These are phyloP conservation scores for Tetragonia tetragonoides DNA, from an alignment of 148 eudicot species.

Conservation along the genomic window DNA sequence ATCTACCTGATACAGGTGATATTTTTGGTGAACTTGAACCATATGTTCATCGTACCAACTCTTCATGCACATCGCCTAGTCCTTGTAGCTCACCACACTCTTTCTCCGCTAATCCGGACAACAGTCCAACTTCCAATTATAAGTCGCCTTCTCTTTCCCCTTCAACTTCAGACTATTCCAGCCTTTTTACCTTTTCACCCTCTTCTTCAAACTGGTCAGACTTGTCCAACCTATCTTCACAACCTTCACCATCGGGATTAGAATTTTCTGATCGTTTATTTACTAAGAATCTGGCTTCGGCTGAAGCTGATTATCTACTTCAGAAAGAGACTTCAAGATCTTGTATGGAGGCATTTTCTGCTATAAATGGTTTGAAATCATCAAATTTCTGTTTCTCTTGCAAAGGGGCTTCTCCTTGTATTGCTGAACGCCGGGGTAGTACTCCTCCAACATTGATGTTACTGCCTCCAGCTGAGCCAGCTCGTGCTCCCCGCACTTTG, in stretches of 20 bases:
- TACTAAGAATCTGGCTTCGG: slow-evolving; percentile 24
- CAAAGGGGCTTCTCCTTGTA: slow-evolving; percentile 44
- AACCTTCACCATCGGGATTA: slow-evolving; percentile 60
- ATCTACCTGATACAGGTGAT: slow-evolving; percentile 24
- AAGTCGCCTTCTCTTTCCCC: slow-evolving; percentile 74
- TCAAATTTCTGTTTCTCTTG: slow-evolving; percentile 26
- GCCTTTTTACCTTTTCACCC: slow-evolving; percentile 82
- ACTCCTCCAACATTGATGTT: slow-evolving; percentile 51
- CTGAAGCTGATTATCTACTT: slow-evolving; percentile 29
- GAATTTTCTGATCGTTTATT: slow-evolving; percentile 39
- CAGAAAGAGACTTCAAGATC: slow-evolving; percentile 29
- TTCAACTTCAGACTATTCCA: slow-evolving; percentile 64
- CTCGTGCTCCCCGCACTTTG: slow-evolving; percentile 38
- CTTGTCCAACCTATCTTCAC: slow-evolving; percentile 59
- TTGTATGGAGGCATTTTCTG: slow-evolving; percentile 37
- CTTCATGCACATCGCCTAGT: slow-evolving; percentile 35
- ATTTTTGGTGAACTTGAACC: slow-evolving; percentile 22
- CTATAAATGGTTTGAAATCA: slow-evolving; percentile 26
- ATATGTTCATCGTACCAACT: slow-evolving; percentile 26
- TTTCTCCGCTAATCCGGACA: slow-evolving; percentile 41
- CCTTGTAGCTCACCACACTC: slow-evolving; percentile 62
- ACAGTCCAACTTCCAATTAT: slow-evolving; percentile 40
- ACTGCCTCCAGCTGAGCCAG: slow-evolving; percentile 37
- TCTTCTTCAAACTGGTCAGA: slow-evolving; percentile 90
- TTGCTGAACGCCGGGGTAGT: slow-evolving; percentile 63